Evolutionary conservation across 177 flowering plant species (phyloP).

Genomic region (Vitis hybrid): DNA sequence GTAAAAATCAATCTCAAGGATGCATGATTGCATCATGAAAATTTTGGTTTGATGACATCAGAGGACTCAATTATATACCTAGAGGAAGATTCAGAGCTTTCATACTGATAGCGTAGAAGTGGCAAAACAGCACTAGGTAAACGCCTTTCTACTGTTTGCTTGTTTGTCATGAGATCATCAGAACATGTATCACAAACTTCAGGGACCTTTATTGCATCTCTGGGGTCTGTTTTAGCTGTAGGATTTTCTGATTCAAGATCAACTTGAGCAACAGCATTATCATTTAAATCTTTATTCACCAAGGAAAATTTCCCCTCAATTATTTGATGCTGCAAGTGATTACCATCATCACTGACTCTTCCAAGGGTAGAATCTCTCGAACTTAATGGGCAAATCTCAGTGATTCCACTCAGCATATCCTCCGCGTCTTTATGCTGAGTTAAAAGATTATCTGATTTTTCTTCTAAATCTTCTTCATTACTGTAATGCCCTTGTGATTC

Average conservation of each 20-base stretch:
- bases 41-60: conserved; percentile 2
- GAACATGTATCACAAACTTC: conserved; percentile 32
- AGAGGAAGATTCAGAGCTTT: conserved; percentile 88
- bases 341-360: conserved; percentile 28
- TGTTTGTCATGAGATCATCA: conserved; percentile 34
- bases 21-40: background rate
- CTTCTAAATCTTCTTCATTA: conserved; percentile 31
- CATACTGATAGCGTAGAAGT: conserved; percentile 62
- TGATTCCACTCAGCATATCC: conserved; percentile 25
- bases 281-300: conserved; percentile 15
- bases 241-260: conserved; percentile 31
- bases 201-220: conserved; percentile 18
- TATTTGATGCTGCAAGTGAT: conserved; percentile 30
- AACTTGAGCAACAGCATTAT: conserved; percentile 16
- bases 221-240: conserved; percentile 27
- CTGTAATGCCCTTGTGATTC: conserved; percentile 28
- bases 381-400: conserved; percentile 34
- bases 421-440: conserved; percentile 22
- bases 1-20: background rate
- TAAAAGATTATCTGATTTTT: conserved; percentile 21
- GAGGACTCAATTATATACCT: conserved; percentile 51
- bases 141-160: conserved; percentile 50
- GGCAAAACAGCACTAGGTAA: conserved; percentile 66
- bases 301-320: conserved; percentile 27
- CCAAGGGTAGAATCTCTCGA: conserved; percentile 35